Evolutionary conservation across 371 early-diverging fungal genomes (phyloP), one percentile per base, ranked within the genome.

Genomic region (Apophysomyces ossiformis): DNA sequence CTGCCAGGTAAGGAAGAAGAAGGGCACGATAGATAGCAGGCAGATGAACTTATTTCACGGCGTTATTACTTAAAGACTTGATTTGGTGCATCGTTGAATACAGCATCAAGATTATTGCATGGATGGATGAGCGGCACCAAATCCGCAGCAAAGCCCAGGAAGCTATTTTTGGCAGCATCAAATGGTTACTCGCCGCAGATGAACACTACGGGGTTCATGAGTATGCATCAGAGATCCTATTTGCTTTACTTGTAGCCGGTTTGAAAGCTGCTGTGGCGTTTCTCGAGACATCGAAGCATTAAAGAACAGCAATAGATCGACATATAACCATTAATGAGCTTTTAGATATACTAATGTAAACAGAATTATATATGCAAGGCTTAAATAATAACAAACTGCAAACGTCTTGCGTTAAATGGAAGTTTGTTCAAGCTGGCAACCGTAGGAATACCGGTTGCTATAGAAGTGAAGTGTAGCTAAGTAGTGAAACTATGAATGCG

Each of bases 201-300:
- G 84, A 86, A 63, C 76, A 85, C 44, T 89, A 88, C 70, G 82
- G 79, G 5, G 66, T 89, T 37, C 89, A 88, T 60, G 85, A 87
- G 63, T 80, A 77, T 36, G 72, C 85, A 3, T 82, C 87, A 4
- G 85, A 85, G 46, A 80, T 84, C 13, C 47, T 88, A 7, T 85
- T 87, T 39, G 86, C 85, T 35, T 58, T 82, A 4, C 54, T 86
- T 46, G 81, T 86, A 7, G 88, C 89, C 5, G 68, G 83, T 7
- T 75, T 88, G 37, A 87, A 87, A 62, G 90, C 87, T 5, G 83
- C 77, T 1, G 83, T 88, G 41, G 90, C 90, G 15, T 88, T 86
- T 62, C 85, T 87, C 57, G 87, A 88, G 66, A 73, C 86, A 0
- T 85, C 90, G 0, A 68, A 82, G 18, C 82, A 87, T 61, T 26